Evolutionary conservation across 192 early-diverging fungal species (phyloP).

Genomic region (Coemansia sp.): DNA sequence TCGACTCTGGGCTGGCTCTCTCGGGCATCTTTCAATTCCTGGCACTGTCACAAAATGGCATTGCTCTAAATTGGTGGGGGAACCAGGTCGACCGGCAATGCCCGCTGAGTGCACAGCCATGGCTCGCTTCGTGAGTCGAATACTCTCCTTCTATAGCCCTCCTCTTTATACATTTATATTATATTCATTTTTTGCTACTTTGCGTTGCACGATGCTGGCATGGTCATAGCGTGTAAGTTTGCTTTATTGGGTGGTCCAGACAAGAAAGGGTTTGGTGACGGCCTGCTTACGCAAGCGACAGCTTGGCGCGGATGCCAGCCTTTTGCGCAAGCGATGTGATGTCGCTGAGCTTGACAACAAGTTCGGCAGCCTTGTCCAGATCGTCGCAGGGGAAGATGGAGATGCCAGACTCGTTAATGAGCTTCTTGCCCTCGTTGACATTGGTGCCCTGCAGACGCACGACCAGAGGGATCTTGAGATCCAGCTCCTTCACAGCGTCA

Average conservation of each 20-base stretch:
- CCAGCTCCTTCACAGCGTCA: slow-evolving; percentile 88
- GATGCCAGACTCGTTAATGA: slow-evolving; percentile 90
- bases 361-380: slow-evolving; percentile 89
- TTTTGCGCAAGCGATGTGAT: slow-evolving; percentile 56
- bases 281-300: slow-evolving; percentile 40
- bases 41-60: slow-evolving; percentile 7
- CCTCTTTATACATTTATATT: neutral
- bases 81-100: slow-evolving; percentile 46
- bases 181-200: slow-evolving; percentile 10
- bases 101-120: slow-evolving; percentile 44
- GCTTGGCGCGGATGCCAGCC: slow-evolving; percentile 49
- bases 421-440: slow-evolving; percentile 88
- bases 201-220: neutral
- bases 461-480: slow-evolving; percentile 92
- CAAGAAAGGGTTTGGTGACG: neutral
- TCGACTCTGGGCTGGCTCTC: slow-evolving; percentile 61
- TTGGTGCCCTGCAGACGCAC: slow-evolving; percentile 94
- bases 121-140: slow-evolving; percentile 20
- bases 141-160: neutral
- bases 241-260: neutral
- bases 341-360: slow-evolving; percentile 58
- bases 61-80: neutral
- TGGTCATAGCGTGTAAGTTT: neutral
- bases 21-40: slow-evolving; percentile 29
- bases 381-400: slow-evolving; percentile 94